Evolutionary conservation across 306 rosid genomes (phyloP), one percentile per base, ranked within the genome.

Genomic region (Alnus glutinosa): DNA sequence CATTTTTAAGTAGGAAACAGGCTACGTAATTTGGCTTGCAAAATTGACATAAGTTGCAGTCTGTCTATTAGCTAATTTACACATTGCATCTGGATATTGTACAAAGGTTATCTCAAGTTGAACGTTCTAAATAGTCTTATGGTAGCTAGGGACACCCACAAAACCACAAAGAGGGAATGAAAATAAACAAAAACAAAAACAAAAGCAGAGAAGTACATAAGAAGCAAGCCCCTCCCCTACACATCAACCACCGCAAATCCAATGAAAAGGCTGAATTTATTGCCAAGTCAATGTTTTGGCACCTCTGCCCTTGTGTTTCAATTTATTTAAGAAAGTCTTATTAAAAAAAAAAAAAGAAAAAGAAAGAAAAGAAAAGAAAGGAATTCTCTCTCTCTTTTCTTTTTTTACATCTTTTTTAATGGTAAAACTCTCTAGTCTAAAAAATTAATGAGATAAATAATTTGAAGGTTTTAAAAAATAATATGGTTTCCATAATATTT

Each of bases 391-490:
- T 23, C 28, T 23, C 28, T 28, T 30, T 9, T 6, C 42, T 12
- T 30, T 32, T 62, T 14, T 42, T 52, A 51, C n/a, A 52, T 52
- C 37, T 9, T 78, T 74, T 28, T 23, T 23, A 59, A 28, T 59
- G 37, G 66, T 59, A 30, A 42, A 10, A 28, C 30, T 59, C 12
- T 32, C 28, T 3, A 23, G 4, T 55, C 57, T 82, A 52, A 18
- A 74, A 57, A 59, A 11, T 44, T 75, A 32, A 46, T 51, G 47
- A 73, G 54, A 3, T 19, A 18, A 8, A 68, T 46, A n/a, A 74
- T 74, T 51, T 57, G 9, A 32, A 36, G 70, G 66, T 72, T 44
- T 77, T 42, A 42, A 5, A 63, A 63, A 72, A 70, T 34, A 51
- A 51, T 7, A 42, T 37, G 19, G 51, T 67, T 67, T 67, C 51